A percentile compares a stretch with the other conserved stretches of the same genome.
These are phyloP conservation scores for Chenopodium berlandieri DNA, from an alignment of 148 eudicot species.

Conservation along the genomic window DNA sequence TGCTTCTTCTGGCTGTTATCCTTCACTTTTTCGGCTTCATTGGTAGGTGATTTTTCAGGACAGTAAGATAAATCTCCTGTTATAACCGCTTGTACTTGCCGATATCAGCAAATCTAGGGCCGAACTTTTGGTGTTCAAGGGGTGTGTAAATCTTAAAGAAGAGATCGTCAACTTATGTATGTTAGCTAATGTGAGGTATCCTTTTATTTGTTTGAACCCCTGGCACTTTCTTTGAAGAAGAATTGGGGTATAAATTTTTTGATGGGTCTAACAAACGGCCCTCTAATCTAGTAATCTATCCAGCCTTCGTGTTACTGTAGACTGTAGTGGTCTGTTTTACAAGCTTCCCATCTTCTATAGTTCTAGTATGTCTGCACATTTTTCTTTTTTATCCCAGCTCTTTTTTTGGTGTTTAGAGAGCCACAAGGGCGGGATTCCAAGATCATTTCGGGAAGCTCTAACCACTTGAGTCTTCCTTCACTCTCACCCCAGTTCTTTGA, in stretches of 20 bases:
- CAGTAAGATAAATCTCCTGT: neutral
- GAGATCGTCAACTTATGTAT: slow-evolving; percentile 9
- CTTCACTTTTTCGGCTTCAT: slow-evolving; percentile 84
- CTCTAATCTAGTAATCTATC: slow-evolving; percentile 1
- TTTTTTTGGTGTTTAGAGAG: too few species aligned
- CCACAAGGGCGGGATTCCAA: too few species aligned
- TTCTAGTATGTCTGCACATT: neutral
- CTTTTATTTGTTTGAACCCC: slow-evolving; percentile 25
- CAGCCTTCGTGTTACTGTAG: neutral
- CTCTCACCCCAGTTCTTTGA: too few species aligned
- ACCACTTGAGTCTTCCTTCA: too few species aligned
- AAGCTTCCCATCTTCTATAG: neutral
- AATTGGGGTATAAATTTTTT: slow-evolving; percentile 12
- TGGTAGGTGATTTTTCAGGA: slow-evolving; percentile 41
- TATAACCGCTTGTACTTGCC: neutral
- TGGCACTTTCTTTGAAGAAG: neutral
- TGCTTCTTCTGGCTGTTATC: slow-evolving; percentile 75
- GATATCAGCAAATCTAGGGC: neutral
- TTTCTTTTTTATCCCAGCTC: too few species aligned
- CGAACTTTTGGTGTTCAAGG: neutral
- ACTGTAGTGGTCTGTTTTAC: neutral
- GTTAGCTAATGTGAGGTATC: slow-evolving; percentile 18
- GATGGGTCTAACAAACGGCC: neutral
- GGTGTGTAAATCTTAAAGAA: slow-evolving; percentile 24
- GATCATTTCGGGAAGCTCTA: too few species aligned